Evolutionary conservation across 1,284 basidiomycete species (phyloP), one percentile per base, ranked within the genome.

Genomic region (Trichosporon faecale): DNA sequence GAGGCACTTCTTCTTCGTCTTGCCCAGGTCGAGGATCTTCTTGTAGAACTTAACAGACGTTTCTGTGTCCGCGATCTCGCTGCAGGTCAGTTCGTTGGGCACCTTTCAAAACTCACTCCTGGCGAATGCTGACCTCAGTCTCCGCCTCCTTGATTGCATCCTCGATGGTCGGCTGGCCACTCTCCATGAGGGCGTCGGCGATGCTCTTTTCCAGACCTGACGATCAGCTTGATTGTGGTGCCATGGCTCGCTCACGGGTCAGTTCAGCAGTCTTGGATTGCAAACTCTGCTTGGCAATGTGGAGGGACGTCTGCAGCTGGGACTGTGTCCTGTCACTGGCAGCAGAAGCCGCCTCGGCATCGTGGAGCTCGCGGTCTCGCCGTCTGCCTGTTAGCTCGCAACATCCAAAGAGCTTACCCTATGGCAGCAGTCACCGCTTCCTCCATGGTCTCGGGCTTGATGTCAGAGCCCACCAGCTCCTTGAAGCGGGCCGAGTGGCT

Each of bases 381-480:
- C 88, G 87, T 49, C 91, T 93, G 74, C 46, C 4, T 55, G 14
- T 14, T 6, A 35, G 9, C 35, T 23, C 1, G 12, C 3, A n/a
- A 33, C 23, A 25, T 33, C 46, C 46, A 31, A 31, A 27, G 27
- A 37, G 84, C 87, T 76, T 73, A 93, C 92, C 85, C 79, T 14
- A 86, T 80, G 8, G 89, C 82, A 21, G 86, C 84, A 12, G 90
- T 89, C 2, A 92, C 85, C 57, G 91, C 90, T 35, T 85, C 85
- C 76, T 94, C 93, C 84, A 95, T 90, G 0, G 86, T 88, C 14
- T 90, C 88, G 0, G 86, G 84, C 6, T 86, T 84, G 2, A 89
- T 84, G 65, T 91, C 88, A 25, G 83, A 83, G 9, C 88, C 89
- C 16, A 90, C 85, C 0, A 92, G 81, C 72, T 89, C 89, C 37